Evolutionary conservation across 1,284 basidiomycete genomes (phyloP).

Genomic region (Kalmanozyma brasiliensis): DNA sequence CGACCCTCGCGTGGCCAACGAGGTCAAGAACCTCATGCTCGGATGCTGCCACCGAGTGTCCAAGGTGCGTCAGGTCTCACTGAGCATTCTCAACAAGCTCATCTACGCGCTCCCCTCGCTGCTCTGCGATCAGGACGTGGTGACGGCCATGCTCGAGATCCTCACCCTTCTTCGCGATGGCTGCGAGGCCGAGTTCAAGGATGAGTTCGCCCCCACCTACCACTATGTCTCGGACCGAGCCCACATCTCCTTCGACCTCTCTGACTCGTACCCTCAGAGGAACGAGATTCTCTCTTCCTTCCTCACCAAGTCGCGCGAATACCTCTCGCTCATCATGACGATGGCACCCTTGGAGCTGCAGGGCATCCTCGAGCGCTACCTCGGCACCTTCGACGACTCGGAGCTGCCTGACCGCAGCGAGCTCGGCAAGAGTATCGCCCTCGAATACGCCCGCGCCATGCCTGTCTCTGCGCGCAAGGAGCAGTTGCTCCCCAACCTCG

Average conservation of each 20-base stretch:
- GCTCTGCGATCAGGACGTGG: constrained; percentile 87
- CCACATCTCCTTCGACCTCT: constrained; percentile 80
- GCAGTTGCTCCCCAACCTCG: constrained; percentile 61
- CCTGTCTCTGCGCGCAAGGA: constrained; percentile 53
- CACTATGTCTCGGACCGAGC: constrained; percentile 82
- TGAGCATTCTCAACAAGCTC: constrained; percentile 83
- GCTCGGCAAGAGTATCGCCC: constrained; percentile 63
- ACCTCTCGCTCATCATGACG: constrained; percentile 85
- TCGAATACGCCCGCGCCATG: constrained; percentile 62
- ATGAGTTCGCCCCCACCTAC: constrained; percentile 93
- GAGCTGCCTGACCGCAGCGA: constrained; percentile 49
- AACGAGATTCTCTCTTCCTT: constrained; percentile 84
- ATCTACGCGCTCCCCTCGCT: constrained; percentile 93
- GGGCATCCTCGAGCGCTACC: constrained; percentile 81
- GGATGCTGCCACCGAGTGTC: constrained; percentile 83
- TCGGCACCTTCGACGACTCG: constrained; percentile 55
- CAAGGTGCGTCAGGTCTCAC: constrained; percentile 83
- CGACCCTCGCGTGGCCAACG: constrained; percentile 77
- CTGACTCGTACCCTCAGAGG: constrained; percentile 86
- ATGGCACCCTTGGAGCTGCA: constrained; percentile 92
- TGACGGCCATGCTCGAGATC: constrained; percentile 82
- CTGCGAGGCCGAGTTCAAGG: constrained; percentile 89
- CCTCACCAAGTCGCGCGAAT: constrained; percentile 78
- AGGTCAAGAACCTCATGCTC: constrained; percentile 81
- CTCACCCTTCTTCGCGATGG: constrained; percentile 86